Evolutionary conservation across 208 protist species (phyloP).

Genomic region (Trichomonas tenax): DNA sequence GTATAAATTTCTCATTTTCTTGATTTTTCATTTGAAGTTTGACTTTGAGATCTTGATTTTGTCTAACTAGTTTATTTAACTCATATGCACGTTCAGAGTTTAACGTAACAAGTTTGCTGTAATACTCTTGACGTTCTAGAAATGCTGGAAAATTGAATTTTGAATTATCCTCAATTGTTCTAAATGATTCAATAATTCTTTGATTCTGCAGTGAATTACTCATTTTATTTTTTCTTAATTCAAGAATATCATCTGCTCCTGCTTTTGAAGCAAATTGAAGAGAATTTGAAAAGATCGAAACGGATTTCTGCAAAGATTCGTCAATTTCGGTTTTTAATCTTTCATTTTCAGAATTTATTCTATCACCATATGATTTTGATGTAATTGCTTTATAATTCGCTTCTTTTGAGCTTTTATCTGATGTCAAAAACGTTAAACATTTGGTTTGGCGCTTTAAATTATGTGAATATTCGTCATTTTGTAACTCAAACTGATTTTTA

Average conservation of each 20-base stretch:
- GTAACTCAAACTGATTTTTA: background rate
- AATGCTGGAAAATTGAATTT: background rate
- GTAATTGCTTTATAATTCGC: background rate
- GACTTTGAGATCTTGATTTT: background rate
- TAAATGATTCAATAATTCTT: background rate
- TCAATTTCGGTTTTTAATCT: background rate
- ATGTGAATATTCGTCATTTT: background rate
- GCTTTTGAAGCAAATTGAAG: background rate
- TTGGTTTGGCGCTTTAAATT: background rate
- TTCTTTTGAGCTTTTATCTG: background rate
- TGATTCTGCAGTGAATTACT: background rate
- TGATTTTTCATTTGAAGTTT: background rate
- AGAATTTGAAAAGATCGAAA: background rate
- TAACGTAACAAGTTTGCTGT: background rate
- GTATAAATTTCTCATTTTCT: background rate
- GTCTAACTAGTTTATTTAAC: background rate
- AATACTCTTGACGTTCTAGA: background rate
- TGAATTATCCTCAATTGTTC: background rate
- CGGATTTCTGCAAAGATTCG: background rate
- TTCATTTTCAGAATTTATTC: background rate
- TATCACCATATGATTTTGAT: background rate
- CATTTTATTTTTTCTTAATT: background rate
- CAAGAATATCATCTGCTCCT: background rate
- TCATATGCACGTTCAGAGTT: background rate
- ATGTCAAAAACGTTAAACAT: background rate